Conservation (phyloP, 2,329 filamentous ascomycete species). For the Penicillium sp. region DNA sequence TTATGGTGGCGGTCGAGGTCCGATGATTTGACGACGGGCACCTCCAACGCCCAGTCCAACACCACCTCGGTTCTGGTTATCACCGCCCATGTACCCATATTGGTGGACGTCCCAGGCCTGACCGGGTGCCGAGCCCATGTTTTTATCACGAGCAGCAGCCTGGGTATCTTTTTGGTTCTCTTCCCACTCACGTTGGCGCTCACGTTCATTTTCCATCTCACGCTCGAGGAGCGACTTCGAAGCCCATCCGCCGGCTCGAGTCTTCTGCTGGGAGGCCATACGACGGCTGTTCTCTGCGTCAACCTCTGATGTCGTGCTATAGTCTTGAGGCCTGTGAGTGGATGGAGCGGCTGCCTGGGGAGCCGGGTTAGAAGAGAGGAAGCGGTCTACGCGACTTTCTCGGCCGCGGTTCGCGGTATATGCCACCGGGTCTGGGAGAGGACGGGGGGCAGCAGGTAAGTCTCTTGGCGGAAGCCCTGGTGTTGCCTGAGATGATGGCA, state of each 20-base stretch:
- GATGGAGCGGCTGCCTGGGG: constrained; percentile 46
- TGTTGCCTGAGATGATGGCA: constrained; percentile 17
- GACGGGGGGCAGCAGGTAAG: constrained; percentile 38
- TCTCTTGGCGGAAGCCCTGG: constrained; percentile 19
- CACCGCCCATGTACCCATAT: constrained; percentile 67
- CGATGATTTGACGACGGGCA: constrained; percentile 64
- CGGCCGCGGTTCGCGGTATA: constrained; percentile 35
- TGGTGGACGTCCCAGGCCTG: constrained; percentile 66
- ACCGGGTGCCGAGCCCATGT: constrained; percentile 53
- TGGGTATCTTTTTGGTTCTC: constrained; percentile 59
- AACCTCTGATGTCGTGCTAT: constrained; percentile 59
- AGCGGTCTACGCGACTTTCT: constrained; percentile 58
- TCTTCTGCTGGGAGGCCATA: constrained; percentile 59
- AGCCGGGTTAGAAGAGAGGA: constrained; percentile 59
- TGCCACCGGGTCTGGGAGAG: constrained; percentile 53
- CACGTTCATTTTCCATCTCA: constrained; percentile 69
- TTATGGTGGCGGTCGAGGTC: constrained; percentile 58
- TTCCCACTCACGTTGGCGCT: constrained; percentile 69
- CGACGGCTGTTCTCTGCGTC: constrained; percentile 61
- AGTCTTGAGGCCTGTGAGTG: constrained; percentile 50
- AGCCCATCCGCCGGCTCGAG: constrained; percentile 64
- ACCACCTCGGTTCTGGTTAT: constrained; percentile 62
- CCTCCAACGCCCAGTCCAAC: constrained; percentile 58
- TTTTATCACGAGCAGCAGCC: constrained; percentile 49
- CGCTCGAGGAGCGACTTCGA: constrained; percentile 67